Evolutionary conservation across 2,329 filamentous ascomycete species (phyloP).

Genomic region (Penicillium sp.): DNA sequence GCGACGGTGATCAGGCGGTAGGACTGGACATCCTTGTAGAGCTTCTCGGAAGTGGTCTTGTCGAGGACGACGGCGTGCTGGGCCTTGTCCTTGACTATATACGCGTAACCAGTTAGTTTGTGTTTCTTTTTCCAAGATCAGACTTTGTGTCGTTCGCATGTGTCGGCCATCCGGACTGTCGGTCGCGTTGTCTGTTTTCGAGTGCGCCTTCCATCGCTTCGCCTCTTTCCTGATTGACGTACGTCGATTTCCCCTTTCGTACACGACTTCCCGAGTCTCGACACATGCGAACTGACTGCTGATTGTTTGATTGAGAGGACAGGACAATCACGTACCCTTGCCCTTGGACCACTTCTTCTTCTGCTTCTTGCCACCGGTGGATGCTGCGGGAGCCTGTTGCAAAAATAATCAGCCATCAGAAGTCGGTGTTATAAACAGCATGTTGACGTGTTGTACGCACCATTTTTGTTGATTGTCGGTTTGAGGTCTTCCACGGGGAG

Average conservation of each 20-base stretch:
- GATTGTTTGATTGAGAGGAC: background rate
- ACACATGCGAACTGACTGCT: conserved; percentile 16
- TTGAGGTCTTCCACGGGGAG: conserved; percentile 29
- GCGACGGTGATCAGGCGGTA: conserved; percentile 99
- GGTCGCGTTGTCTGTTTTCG: background rate
- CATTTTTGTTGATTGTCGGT: conserved; percentile 36
- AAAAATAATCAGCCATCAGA: background rate
- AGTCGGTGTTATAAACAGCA: too few species aligned
- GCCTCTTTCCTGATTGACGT: background rate
- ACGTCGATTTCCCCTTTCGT: background rate
- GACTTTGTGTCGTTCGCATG: background rate
- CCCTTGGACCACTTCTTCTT: conserved; percentile 58
- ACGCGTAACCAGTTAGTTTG: conserved; percentile 1
- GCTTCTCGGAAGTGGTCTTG: conserved; percentile 95
- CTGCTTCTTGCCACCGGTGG: conserved; percentile 48
- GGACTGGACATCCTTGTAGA: conserved; percentile 99
- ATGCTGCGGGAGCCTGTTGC: conserved; percentile 45
- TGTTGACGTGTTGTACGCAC: conserved; percentile 20
- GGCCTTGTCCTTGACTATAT: conserved; percentile 99
- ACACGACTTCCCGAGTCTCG: conserved; percentile 1
- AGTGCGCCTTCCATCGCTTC: background rate
- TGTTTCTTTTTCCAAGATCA: background rate
- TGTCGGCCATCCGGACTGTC: background rate
- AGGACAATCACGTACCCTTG: conserved; percentile 46
- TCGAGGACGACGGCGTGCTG: conserved; percentile 98